A percentile compares a stretch with the other conserved stretches of the same genome.
phyloP scores from a whole-genome alignment of 75 land plant species.

The Sequoia sempervirens region DNA sequence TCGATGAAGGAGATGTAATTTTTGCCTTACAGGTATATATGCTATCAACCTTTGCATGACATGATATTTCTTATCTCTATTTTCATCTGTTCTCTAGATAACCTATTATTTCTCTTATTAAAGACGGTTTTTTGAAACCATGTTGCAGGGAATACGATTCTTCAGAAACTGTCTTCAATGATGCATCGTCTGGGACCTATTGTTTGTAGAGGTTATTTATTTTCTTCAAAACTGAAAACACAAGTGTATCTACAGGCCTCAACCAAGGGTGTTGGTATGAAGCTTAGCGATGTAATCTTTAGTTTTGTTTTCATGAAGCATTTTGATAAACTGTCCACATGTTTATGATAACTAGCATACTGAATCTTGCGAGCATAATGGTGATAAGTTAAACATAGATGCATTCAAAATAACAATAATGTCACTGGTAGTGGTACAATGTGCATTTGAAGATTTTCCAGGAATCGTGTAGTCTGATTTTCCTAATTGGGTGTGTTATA shows the following conservation, averaged over 20 bases:
- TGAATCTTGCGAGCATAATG: background rate
- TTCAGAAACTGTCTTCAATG: constrained; percentile 38
- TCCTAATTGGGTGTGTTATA: background rate
- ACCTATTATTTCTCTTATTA: background rate
- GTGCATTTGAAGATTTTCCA: background rate
- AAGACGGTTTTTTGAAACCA: background rate
- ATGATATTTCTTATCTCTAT: background rate
- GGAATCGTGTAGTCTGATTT: background rate
- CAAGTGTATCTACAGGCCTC: background rate
- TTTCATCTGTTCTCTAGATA: background rate
- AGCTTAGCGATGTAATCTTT: background rate
- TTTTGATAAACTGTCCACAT: background rate
- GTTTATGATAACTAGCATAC: background rate
- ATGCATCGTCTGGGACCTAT: background rate
- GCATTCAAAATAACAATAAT: background rate
- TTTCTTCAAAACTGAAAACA: background rate
- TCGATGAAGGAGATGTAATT: constrained; percentile 33
- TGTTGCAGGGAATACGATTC: constrained; percentile 39
- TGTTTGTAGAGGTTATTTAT: background rate
- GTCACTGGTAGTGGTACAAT: background rate
- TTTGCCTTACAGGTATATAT: constrained; percentile 58
- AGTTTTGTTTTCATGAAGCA: background rate
- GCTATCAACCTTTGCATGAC: background rate
- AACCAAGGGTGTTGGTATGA: background rate
- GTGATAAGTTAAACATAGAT: background rate